Conservation (phyloP, 179 eudicot genomes). For the Spergularia azorica region DNA sequence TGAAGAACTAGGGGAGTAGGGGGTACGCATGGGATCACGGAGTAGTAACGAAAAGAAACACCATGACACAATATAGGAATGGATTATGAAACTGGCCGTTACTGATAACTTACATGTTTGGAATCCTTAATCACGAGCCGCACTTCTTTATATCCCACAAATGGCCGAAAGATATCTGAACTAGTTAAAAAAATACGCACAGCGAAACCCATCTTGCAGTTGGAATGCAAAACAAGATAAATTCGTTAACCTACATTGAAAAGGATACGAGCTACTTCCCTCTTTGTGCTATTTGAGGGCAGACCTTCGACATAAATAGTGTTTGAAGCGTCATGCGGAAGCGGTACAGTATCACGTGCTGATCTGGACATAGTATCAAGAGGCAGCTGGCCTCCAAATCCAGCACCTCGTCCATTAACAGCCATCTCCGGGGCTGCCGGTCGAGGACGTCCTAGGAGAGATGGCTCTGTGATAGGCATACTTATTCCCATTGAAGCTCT, state of each 20-base stretch:
- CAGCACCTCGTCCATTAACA: slow-evolving; percentile 44
- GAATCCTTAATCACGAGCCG: slow-evolving; percentile 80
- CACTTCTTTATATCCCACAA: slow-evolving; percentile 87
- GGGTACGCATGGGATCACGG: background rate
- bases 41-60: background rate
- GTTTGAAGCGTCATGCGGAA: slow-evolving; percentile 69
- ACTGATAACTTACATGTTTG: slow-evolving; percentile 58
- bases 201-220: slow-evolving; percentile 6
- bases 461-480: slow-evolving; percentile 39
- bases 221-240: background rate
- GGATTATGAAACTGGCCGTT: background rate
- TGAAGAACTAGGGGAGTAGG: too few relatives aligned
- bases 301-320: slow-evolving; percentile 74
- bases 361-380: slow-evolving; percentile 50
- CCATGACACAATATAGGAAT: background rate
- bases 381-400: slow-evolving; percentile 36
- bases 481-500: slow-evolving; percentile 48
- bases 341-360: slow-evolving; percentile 53
- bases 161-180: slow-evolving; percentile 84
- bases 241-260: slow-evolving; percentile 2
- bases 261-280: slow-evolving; percentile 99
- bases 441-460: slow-evolving; percentile 46
- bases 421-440: slow-evolving; percentile 37
- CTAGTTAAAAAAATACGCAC: slow-evolving; percentile 43
- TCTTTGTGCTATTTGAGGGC: slow-evolving; percentile 68